Percentiles rank a stretch among this genome's conserved stretches.
These are phyloP conservation scores for Galeopsis tetrahit DNA, from an alignment of 257 asterid species.

Conservation along the genomic window DNA sequence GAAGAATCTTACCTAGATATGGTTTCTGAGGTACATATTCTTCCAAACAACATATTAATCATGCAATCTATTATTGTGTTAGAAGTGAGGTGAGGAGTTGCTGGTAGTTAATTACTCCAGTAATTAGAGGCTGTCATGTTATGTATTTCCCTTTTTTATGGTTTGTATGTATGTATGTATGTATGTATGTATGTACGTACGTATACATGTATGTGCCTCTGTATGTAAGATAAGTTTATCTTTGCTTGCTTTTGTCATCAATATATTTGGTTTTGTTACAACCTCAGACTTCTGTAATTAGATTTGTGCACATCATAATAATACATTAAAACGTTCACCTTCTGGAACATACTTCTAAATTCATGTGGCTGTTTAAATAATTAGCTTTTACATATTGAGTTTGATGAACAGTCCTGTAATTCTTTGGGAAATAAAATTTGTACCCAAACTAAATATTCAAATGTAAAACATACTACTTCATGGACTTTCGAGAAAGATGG, in stretches of 20 bases:
- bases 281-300: slow-evolving; percentile 19
- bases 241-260: slow-evolving; percentile 7
- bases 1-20: slow-evolving; percentile 4
- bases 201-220: neutral
- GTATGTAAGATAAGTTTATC: neutral
- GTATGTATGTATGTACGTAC: neutral
- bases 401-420: neutral
- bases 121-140: neutral
- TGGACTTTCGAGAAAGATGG: neutral
- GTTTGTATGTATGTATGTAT: too few species aligned
- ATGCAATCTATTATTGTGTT: neutral
- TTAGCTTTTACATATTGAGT: neutral
- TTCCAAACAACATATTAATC: neutral
- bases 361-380: neutral
- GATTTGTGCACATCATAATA: neutral
- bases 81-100: slow-evolving; percentile 1
- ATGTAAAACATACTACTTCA: neutral
- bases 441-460: neutral
- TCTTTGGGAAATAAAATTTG: neutral
- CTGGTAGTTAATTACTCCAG: neutral
- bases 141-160: neutral
- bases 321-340: neutral
- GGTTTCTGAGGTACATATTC: neutral
- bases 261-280: slow-evolving; percentile 1
- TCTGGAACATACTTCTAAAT: neutral